Percentiles rank a stretch among this genome's conserved stretches.
Conservation (phyloP, 805 yeast species). For the Candida rishiriensis region DNA sequence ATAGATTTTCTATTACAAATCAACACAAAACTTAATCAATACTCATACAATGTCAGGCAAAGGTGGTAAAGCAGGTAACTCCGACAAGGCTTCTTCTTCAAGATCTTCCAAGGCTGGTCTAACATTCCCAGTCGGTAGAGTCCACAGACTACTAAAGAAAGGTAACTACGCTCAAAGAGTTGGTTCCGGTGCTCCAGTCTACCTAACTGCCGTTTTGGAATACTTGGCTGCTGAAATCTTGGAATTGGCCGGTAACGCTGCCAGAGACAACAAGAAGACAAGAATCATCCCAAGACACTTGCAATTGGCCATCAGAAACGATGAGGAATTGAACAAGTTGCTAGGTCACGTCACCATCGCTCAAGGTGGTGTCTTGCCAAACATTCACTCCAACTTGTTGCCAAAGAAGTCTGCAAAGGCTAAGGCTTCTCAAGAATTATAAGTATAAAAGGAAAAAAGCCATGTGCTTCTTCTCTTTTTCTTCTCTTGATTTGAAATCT, state of each 20-base stretch:
- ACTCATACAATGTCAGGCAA: constrained; percentile 50
- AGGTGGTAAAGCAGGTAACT: constrained; percentile 92
- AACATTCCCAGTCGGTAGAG: constrained; percentile 99
- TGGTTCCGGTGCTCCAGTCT: constrained; percentile 99
- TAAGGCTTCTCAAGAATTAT: constrained; percentile 57
- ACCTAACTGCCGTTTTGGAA: constrained; percentile 94
- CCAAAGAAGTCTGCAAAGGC: constrained; percentile 53
- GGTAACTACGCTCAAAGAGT: constrained; percentile 98
- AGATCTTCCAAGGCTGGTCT: constrained; percentile 99
- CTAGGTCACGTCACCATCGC: constrained; percentile 93
- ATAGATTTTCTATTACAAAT: background rate
- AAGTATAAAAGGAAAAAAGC: constrained; percentile 19
- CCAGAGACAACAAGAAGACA: constrained; percentile 97
- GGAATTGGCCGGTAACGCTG: constrained; percentile 98
- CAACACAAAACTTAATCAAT: constrained; percentile 2
- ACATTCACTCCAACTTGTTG: constrained; percentile 88
- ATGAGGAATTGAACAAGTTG: constrained; percentile 95
- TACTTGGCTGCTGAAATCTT: constrained; percentile 96
- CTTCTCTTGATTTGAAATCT: too few relatives aligned
- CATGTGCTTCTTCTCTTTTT: background rate
- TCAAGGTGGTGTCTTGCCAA: constrained; percentile 99
- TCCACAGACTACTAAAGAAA: constrained; percentile 92
- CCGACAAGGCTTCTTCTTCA: constrained; percentile 94
- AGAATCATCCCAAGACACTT: constrained; percentile 98
- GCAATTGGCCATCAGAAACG: constrained; percentile 98